Conservation (phyloP, 2,329 filamentous ascomycete species). For the Nothophoma quercina region DNA sequence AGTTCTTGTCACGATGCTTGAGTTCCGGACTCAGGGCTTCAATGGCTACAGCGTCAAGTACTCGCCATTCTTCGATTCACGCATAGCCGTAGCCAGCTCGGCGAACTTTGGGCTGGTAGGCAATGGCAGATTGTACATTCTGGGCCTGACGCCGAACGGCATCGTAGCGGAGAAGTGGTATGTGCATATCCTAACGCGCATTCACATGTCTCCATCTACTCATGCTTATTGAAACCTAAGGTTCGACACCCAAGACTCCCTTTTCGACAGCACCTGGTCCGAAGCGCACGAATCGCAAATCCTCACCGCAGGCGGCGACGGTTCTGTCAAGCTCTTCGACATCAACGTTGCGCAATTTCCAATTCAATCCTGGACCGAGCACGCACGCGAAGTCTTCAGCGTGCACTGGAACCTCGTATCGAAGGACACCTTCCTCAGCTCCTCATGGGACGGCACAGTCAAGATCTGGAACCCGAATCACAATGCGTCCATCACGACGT, state of each 20-base stretch:
- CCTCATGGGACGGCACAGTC: constrained; percentile 94
- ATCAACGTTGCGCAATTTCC: constrained; percentile 82
- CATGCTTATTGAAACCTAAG: constrained; percentile 53
- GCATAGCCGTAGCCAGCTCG: constrained; percentile 87
- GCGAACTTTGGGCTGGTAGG: constrained; percentile 97
- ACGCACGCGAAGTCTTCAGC: constrained; percentile 90
- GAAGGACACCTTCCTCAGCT: constrained; percentile 89
- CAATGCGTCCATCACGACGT: constrained; percentile 76
- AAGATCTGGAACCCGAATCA: constrained; percentile 93
- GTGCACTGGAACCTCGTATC: constrained; percentile 91
- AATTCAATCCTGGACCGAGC: constrained; percentile 90
- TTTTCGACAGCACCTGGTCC: constrained; percentile 95
- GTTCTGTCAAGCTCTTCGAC: constrained; percentile 94
- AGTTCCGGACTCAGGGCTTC: constrained; percentile 91
- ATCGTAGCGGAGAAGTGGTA: constrained; percentile 85
- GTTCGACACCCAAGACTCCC: constrained; percentile 95
- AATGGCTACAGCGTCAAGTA: constrained; percentile 98
- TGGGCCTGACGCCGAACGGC: constrained; percentile 82
- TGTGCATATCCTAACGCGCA: constrained; percentile 10
- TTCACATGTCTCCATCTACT: background rate
- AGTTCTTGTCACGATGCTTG: constrained; percentile 81
- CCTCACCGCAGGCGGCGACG: constrained; percentile 87
- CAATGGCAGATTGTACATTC: constrained; percentile 87
- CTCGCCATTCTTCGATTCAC: constrained; percentile 96
- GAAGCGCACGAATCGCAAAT: constrained; percentile 97